Conservation (phyloP, 495 filamentous ascomycete species). For the Saxophila tyrrhenica region DNA sequence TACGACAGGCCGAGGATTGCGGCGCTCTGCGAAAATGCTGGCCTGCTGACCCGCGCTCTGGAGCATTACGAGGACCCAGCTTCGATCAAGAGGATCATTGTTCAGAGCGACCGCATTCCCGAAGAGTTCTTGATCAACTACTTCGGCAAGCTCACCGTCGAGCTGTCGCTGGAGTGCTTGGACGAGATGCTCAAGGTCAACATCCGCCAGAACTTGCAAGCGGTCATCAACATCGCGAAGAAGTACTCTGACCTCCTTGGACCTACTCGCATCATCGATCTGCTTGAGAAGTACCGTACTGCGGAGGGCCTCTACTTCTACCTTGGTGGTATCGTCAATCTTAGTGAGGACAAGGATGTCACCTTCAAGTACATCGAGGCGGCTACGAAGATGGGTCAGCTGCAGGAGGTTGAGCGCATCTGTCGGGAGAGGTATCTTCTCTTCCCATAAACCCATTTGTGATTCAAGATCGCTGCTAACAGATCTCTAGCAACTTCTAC, state of each 20-base stretch:
- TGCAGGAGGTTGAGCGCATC: slow-evolving; percentile 92
- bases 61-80: slow-evolving; percentile 88
- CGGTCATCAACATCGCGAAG: slow-evolving; percentile 87
- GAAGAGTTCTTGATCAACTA: slow-evolving; percentile 83
- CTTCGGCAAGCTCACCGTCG: slow-evolving; percentile 87
- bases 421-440: slow-evolving; percentile 65
- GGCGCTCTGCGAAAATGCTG: slow-evolving; percentile 78
- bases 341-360: slow-evolving; percentile 90
- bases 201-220: slow-evolving; percentile 91
- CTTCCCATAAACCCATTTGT: not conserved
- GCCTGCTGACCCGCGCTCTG: slow-evolving; percentile 44
- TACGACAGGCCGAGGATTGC: slow-evolving; percentile 85
- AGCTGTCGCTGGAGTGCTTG: slow-evolving; percentile 86
- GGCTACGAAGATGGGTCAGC: slow-evolving; percentile 80
- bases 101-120: slow-evolving; percentile 72
- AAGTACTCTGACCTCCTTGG: slow-evolving; percentile 98
- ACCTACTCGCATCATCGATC: slow-evolving; percentile 73
- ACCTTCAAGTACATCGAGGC: slow-evolving; percentile 99
- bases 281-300: slow-evolving; percentile 94
- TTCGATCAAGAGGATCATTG: slow-evolving; percentile 76
- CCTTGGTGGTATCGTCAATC: slow-evolving; percentile 91
- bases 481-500: slow-evolving; percentile 45
- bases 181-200: slow-evolving; percentile 93
- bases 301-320: slow-evolving; percentile 97
- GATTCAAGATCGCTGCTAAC: not conserved